Evolutionary conservation across 1,284 basidiomycete species (phyloP).

Genomic region (Leccinum proximum): DNA sequence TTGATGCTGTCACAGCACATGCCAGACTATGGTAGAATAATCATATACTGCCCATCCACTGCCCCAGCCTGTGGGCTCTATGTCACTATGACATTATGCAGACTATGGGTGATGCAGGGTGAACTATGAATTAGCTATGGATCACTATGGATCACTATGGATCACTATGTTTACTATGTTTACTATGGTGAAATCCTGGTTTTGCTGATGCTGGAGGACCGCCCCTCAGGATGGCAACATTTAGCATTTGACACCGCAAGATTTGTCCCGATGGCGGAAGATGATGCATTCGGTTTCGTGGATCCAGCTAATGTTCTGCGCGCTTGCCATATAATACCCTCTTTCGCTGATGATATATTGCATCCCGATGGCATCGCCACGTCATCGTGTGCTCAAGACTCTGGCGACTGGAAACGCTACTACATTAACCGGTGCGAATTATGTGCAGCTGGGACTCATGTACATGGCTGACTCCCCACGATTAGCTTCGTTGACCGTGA

Average conservation of each 20-base stretch:
- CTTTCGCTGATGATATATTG: neutral
- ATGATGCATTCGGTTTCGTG: neutral
- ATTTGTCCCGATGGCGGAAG: neutral
- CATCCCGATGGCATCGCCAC: neutral
- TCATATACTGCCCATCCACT: no score
- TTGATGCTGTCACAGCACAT: no score
- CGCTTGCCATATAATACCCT: neutral
- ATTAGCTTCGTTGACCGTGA: neutral
- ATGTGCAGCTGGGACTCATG: neutral
- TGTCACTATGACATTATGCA: no score
- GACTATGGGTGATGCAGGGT: no score
- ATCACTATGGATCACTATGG: no score
- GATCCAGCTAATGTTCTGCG: neutral
- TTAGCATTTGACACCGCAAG: neutral
- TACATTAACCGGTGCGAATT: slow-evolving; percentile 3
- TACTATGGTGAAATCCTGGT: no score
- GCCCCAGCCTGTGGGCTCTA: no score
- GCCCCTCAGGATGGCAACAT: neutral
- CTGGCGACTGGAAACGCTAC: neutral
- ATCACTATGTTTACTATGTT: no score
- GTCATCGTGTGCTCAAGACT: neutral
- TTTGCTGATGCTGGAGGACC: neutral
- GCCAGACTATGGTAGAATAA: no score
- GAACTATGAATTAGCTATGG: no score
- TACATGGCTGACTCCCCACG: neutral